These are phyloP conservation scores for Penicillium odoratum DNA, from an alignment of 495 filamentous ascomycete genomes.

Conservation along the genomic window DNA sequence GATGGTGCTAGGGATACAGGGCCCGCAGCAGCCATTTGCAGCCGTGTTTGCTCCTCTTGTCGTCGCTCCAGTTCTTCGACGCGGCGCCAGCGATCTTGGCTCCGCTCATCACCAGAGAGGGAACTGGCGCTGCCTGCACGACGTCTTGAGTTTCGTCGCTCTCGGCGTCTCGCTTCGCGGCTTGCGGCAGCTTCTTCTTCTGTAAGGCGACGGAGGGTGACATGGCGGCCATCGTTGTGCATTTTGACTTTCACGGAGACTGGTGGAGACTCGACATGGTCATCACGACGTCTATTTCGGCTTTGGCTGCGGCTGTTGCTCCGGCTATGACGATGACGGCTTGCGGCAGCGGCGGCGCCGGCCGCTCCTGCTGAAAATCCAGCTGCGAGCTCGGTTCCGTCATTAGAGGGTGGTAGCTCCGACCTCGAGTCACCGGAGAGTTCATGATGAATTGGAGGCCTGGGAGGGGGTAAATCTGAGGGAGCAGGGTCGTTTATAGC, in stretches of 20 bases:
- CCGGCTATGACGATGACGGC: constrained; percentile 6
- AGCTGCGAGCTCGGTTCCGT: constrained; percentile 40
- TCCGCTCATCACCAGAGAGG: constrained; percentile 44
- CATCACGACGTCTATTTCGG: constrained; percentile 35
- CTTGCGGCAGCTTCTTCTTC: constrained; percentile 75
- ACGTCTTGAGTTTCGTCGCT: constrained; percentile 42
- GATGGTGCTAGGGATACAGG: constrained; percentile 27
- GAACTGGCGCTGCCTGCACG: constrained; percentile 47
- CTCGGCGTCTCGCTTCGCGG: constrained; percentile 54
- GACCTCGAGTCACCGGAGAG: constrained; percentile 56
- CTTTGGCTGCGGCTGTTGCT: constrained; percentile 2
- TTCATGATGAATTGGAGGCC: constrained; percentile 53
- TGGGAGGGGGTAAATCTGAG: constrained; percentile 42
- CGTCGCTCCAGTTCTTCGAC: constrained; percentile 52
- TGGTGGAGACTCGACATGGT: constrained; percentile 56
- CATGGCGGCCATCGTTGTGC: constrained; percentile 74
- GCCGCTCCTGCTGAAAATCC: constrained; percentile 46
- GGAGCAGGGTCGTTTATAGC: constrained; percentile 32
- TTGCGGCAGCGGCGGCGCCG: constrained; percentile 29
- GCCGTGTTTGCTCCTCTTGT: constrained; percentile 50
- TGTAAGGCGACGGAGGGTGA: constrained; percentile 76
- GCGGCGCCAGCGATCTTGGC: constrained; percentile 51
- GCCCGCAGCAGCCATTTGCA: constrained; percentile 30
- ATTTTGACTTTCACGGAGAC: constrained; percentile 80
- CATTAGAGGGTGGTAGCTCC: constrained; percentile 23